Base-by-base conservation (phyloP, 2,329 filamentous ascomycete genomes). In the Hymenotorrendiella dingleyae region DNA sequence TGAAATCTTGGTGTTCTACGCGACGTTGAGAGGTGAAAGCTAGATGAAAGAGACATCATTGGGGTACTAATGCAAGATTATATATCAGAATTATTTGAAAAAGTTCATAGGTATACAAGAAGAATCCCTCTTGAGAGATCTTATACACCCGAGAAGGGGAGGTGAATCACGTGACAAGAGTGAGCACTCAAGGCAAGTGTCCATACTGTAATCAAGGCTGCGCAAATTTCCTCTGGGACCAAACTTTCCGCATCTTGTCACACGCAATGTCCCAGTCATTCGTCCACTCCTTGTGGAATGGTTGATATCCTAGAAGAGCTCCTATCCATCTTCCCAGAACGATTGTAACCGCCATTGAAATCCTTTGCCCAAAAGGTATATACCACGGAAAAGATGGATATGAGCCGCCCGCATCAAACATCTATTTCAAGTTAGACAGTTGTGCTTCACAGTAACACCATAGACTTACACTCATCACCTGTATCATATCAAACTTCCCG, bases 181-280 rank as follows among this genome's bases (percentile, higher is more conserved):
- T n/a, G n/a, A n/a, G n/a, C n/a, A n/a, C n/a, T n/a, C n/a, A n/a
- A n/a, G n/a, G n/a, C n/a, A n/a, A n/a, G n/a, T n/a, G n/a, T n/a
- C n/a, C n/a, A n/a, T n/a, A n/a, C n/a, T n/a, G n/a, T n/a, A n/a
- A n/a, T n/a, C n/a, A 36, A 5, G 34, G 20, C 22, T 17, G 14
- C 8, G 39, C 29, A 35, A 42, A 42, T n/a, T 21, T 34, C 30
- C 23, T 42, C 20, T 42, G 39, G 21, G 35, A 42, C 5, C 16
- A 14, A 8, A 22, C 26, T 5, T 24, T 17, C n/a, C 17, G 17
- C 39, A 42, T 42, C 30, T 42, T 34, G 8, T 21, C 21, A 22
- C 39, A 42, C 5, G 39, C 39, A 20, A 36, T 27, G 20, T 42
- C 30, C 30, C 39, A 42, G 28, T 42, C 39, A 14, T 23, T 42